Conservation (phyloP, 768 basidiomycete genomes). For the Podaxis pistillaris region DNA sequence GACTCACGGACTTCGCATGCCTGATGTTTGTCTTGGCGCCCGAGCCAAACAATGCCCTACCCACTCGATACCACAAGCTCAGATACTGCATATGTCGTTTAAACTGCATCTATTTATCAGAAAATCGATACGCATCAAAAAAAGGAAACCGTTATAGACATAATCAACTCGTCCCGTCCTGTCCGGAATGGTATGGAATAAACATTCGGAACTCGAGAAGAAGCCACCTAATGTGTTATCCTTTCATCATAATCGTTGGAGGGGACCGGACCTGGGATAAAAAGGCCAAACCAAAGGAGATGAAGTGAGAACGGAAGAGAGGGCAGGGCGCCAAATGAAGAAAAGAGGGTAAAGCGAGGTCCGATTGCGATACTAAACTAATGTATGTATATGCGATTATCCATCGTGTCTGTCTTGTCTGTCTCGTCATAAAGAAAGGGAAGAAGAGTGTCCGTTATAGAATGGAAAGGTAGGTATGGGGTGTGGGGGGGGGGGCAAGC, state of each 20-base stretch:
- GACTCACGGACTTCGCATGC: slow-evolving; percentile 2
- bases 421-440: slow-evolving; percentile 11
- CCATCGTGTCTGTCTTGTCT: slow-evolving; percentile 11
- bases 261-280: neutral
- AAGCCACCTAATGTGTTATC: neutral
- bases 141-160: neutral
- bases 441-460: slow-evolving; percentile 8
- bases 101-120: neutral
- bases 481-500: neutral
- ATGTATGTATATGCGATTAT: slow-evolving; percentile 10
- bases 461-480: neutral
- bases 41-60: slow-evolving; percentile 9
- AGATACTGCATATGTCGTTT: neutral
- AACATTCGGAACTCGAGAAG: neutral
- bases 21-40: slow-evolving; percentile 10
- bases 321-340: neutral
- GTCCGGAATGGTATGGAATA: neutral
- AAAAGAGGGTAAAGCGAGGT: slow-evolving; percentile 9
- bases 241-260: neutral
- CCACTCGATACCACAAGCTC: neutral
- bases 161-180: neutral
- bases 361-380: slow-evolving; percentile 11
- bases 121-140: neutral
- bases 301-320: neutral
- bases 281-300: neutral